Evolutionary conservation across 345 rosid species (phyloP).

Genomic region (Lenwebbia sp.): DNA sequence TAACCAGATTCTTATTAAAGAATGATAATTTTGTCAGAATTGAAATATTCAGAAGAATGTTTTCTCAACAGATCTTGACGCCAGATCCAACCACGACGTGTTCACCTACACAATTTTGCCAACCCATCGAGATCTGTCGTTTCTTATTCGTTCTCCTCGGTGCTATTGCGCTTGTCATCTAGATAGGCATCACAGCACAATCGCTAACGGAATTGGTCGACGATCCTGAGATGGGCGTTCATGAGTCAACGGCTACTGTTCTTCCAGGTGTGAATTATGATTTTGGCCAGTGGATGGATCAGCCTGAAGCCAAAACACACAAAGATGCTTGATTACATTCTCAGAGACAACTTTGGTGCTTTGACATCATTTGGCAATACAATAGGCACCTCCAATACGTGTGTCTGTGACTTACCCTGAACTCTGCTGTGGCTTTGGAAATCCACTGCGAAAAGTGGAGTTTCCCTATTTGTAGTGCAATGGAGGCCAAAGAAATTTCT

Average conservation of each 20-base stretch:
- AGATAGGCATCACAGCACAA: not conserved
- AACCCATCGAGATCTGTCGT: not conserved
- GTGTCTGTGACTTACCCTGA: not conserved
- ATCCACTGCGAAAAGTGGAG: conserved; percentile 1
- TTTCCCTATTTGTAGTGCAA: conserved; percentile 11
- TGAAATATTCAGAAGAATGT: too few relatives aligned
- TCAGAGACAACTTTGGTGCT: not conserved
- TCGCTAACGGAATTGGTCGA: not conserved
- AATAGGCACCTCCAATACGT: not conserved
- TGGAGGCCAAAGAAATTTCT: not conserved
- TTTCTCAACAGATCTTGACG: too few relatives aligned
- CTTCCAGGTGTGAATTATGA: not conserved
- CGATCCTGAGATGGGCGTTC: not conserved
- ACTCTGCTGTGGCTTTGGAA: not conserved
- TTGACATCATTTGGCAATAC: not conserved
- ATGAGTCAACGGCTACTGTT: not conserved
- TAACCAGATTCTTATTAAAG: too few relatives aligned
- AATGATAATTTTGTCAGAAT: too few relatives aligned
- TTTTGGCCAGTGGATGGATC: not conserved
- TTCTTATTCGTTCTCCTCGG: not conserved
- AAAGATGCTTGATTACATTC: not conserved
- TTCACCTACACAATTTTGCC: not conserved
- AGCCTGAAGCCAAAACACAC: not conserved
- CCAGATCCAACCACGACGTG: not conserved
- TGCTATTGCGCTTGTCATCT: not conserved